Conservation (phyloP, 225 moss, liverwort and hornwort species). For the Straminergon stramineum region DNA sequence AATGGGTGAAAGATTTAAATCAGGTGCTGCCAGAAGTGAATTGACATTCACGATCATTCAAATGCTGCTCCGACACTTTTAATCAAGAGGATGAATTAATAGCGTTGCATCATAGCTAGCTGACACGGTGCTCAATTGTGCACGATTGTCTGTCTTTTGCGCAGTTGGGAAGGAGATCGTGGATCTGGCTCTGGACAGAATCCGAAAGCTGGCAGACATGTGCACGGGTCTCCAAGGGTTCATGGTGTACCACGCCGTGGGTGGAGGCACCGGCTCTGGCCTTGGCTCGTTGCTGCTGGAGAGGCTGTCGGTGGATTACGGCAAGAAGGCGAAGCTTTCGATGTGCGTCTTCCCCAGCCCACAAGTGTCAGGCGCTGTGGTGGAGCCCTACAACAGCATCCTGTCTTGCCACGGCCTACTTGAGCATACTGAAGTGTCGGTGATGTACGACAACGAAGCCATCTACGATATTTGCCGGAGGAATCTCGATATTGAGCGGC, state of each 20-base stretch:
- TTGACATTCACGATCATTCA: background rate
- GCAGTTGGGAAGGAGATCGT: background rate
- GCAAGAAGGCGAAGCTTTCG: background rate
- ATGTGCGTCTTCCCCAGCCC: background rate
- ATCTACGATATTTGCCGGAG: background rate
- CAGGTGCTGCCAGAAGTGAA: too few species aligned
- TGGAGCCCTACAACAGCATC: background rate
- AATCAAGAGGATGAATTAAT: too few species aligned
- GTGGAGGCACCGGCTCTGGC: background rate
- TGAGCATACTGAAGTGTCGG: background rate
- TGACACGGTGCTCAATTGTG: background rate
- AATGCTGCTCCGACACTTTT: background rate
- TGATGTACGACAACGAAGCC: background rate
- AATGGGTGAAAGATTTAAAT: background rate
- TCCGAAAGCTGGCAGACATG: background rate
- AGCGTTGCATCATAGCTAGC: too few species aligned
- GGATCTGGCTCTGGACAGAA: background rate
- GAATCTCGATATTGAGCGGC: background rate
- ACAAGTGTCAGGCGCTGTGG: background rate
- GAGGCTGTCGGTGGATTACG: background rate
- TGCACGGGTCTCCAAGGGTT: background rate
- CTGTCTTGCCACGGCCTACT: background rate
- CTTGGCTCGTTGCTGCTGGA: background rate
- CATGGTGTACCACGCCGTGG: background rate
- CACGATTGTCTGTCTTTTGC: too few species aligned